A percentile compares a stretch with the other conserved stretches of the same genome.
These are phyloP conservation scores for Suillus subalutaceus DNA, from an alignment of 768 basidiomycete genomes.

Conservation along the genomic window DNA sequence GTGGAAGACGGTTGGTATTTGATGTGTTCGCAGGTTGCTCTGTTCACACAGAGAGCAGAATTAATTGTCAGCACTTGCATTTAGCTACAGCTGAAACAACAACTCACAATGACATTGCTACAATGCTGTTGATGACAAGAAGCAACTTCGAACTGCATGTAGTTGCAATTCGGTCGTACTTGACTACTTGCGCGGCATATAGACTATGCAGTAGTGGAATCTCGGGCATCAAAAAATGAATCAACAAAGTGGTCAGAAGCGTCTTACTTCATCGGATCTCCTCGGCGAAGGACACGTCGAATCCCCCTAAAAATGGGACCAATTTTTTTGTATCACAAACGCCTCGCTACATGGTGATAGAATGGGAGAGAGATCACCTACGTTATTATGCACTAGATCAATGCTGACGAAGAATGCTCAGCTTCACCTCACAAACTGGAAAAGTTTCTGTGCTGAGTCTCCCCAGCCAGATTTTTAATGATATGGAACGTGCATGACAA, in stretches of 20 bases:
- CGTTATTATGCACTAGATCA: not conserved
- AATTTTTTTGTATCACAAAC: conserved; percentile 1
- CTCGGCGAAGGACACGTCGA: not conserved
- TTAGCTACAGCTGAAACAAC: not conserved
- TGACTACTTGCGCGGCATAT: not conserved
- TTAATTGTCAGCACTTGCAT: not conserved
- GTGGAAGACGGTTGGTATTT: not conserved
- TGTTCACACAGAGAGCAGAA: not conserved
- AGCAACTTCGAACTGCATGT: not conserved
- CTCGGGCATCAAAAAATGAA: not conserved
- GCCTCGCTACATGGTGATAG: not conserved
- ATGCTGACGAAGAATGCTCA: not conserved
- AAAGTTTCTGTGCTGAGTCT: not conserved
- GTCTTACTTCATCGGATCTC: not conserved
- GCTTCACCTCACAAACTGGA: not conserved
- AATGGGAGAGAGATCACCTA: not conserved
- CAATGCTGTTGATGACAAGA: not conserved
- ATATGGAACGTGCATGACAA: not conserved
- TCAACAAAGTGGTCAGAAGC: not conserved
- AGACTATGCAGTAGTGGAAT: not conserved
- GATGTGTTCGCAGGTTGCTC: not conserved
- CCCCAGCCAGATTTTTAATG: not conserved
- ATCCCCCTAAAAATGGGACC: not conserved
- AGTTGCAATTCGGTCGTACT: not conserved
- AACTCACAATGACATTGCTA: not conserved